Base-by-base conservation (phyloP, 2,329 filamentous ascomycete genomes). In the Pseudofabraea citricarpa region DNA sequence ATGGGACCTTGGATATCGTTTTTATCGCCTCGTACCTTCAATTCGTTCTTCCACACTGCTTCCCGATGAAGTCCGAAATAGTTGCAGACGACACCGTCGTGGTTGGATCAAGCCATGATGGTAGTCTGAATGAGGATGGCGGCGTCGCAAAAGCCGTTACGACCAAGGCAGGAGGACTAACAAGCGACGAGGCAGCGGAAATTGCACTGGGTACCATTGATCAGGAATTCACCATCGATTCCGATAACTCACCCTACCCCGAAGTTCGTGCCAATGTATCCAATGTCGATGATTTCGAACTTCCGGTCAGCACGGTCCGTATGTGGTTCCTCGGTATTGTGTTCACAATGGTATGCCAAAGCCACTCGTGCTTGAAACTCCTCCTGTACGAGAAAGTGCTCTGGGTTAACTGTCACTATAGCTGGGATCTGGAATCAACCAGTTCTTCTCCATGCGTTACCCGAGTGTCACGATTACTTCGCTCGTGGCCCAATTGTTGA, bases 261-360 rank as follows among this genome's bases (percentile, higher is more conserved):
- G 80, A 84, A 32, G 40, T 46, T 13, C 44, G 33, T 13, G 78
- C 79, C 18, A 78, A 79, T 4, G 79, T 83, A 2, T 69, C 68
- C 38, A 82, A 82, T 56, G 77, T 73, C 48, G 80, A 84, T 55
- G 73, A 83, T 51, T n/a, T 24, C 18, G 73, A 79, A 33, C 58
- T 82, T 20, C 80, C 80, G 1, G 81, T 78, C 64, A 83, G 80
- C 58, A 85, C 81, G 0, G 63, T 83, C 18, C 72, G 79, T 35
- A 78, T 77, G 22, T 83, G 79, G 79, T 69, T 69, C 2, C 81
- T 83, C 45, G 79, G 79, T 3, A 52, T 83, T 13, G 22, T 46
- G 6, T 43, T 46, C 9, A 43, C 40, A 5, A 43, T 40, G 8
- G 35, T 37, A 37, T 15, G 35, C 8, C n/a, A 4, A 16, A 7